A percentile compares a stretch with the other conserved stretches of the same genome.
Evolutionary conservation across 75 land plant genomes (phyloP).

Genomic region (Sequoia sempervirens): DNA sequence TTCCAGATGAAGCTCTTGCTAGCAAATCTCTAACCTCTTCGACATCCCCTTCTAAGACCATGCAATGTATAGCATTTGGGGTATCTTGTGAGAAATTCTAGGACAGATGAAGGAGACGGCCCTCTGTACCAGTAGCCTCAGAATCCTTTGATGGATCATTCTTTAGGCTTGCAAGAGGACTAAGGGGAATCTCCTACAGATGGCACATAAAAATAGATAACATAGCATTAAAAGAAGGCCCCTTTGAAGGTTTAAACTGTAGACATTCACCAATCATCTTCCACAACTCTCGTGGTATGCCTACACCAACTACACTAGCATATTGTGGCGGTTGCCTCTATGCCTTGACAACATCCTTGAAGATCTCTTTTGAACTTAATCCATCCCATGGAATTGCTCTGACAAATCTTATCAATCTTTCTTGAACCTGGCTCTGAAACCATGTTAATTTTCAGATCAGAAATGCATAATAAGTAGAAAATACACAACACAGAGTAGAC

Average conservation of each 20-base stretch:
- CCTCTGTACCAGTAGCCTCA: conserved; percentile 29
- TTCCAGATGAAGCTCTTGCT: conserved; percentile 53
- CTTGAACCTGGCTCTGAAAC: no score
- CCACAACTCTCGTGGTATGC: conserved; percentile 93
- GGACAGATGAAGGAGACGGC: conserved; percentile 59
- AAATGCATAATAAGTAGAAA: no score
- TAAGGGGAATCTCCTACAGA: conserved; percentile 79
- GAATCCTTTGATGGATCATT: conserved; percentile 42
- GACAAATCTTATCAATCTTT: no score
- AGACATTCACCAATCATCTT: conserved; percentile 97
- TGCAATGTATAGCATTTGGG: conserved; percentile 53
- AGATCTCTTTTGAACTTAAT: conserved; percentile 74
- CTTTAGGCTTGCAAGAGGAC: conserved; percentile 90
- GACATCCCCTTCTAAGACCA: conserved; percentile 70
- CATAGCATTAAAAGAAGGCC: conserved; percentile 87
- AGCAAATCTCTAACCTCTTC: conserved; percentile 71
- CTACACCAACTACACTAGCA: conserved; percentile 91
- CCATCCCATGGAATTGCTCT: no score
- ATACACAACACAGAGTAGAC: no score
- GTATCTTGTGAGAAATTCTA: conserved; percentile 45
- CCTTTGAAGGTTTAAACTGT: conserved; percentile 81
- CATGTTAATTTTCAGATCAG: no score
- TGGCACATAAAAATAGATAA: conserved; percentile 76
- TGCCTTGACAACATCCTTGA: conserved; percentile 67
- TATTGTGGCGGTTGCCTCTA: conserved; percentile 78